phyloP scores from a whole-genome alignment of 2,329 filamentous ascomycete species.

The Beauveria sp. region DNA sequence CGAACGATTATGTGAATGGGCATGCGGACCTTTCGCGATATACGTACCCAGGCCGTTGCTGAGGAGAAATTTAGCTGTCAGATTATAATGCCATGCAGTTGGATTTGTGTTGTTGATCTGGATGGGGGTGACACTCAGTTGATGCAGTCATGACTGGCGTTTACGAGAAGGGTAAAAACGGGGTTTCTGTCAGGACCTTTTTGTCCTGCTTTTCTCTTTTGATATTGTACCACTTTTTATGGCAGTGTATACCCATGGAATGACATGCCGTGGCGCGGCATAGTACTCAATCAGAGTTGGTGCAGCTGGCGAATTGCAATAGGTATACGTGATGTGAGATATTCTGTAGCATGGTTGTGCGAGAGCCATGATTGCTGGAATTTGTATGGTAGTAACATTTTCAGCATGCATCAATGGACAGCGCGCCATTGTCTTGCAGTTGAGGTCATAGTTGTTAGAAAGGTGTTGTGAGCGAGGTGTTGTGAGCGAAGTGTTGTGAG shows the following conservation, averaged over 20 bases:
- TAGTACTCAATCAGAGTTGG: neutral
- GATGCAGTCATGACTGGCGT: neutral
- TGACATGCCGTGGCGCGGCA: neutral
- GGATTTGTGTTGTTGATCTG: neutral
- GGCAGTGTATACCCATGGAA: neutral
- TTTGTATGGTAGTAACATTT: too few relatives aligned
- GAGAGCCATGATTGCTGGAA: too few relatives aligned
- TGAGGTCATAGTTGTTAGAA: too few relatives aligned
- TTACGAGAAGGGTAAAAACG: neutral
- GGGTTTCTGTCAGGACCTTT: neutral
- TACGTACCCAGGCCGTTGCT: neutral
- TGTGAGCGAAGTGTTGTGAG: too few relatives aligned
- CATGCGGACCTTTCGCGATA: neutral
- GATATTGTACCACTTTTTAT: neutral
- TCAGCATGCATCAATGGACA: too few relatives aligned
- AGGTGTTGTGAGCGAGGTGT: too few relatives aligned
- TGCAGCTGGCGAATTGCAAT: neutral
- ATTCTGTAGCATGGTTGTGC: neutral
- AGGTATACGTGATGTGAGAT: neutral
- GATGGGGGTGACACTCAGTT: neutral
- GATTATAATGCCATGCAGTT: neutral
- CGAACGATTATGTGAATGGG: constrained; percentile 1
- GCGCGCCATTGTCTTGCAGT: too few relatives aligned
- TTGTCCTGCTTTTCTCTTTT: neutral
- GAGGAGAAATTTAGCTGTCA: neutral